Percentiles rank a stretch among this genome's conserved stretches.
These are phyloP conservation scores for Globisporangium paroecandrum DNA, from an alignment of 352 stramenopile genomes.

Conservation along the genomic window DNA sequence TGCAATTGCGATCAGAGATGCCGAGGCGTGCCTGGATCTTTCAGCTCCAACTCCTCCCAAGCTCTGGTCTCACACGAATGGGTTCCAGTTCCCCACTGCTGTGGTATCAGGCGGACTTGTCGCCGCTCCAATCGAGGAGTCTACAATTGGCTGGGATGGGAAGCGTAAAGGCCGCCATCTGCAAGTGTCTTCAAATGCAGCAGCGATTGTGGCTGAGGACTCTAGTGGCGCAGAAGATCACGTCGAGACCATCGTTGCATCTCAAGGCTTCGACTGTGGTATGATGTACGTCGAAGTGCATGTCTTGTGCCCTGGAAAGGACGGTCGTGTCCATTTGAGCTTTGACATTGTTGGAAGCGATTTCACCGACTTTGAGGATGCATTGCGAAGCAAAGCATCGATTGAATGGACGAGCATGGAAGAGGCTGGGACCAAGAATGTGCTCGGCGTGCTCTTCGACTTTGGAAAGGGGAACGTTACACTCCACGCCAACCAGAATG, in stretches of 20 bases:
- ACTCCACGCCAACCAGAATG: slow-evolving; percentile 42
- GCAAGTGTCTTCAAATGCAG: slow-evolving; percentile 45
- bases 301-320: slow-evolving; percentile 44
- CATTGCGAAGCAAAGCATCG: slow-evolving; percentile 27
- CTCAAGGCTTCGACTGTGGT: slow-evolving; percentile 45
- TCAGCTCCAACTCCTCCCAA: slow-evolving; percentile 50
- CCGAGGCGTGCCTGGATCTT: slow-evolving; percentile 70
- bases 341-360: slow-evolving; percentile 55
- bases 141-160: slow-evolving; percentile 56
- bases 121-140: slow-evolving; percentile 52
- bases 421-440: slow-evolving; percentile 28
- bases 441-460: slow-evolving; percentile 79
- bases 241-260: slow-evolving; percentile 58
- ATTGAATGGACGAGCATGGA: slow-evolving; percentile 39
- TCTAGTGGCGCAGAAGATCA: slow-evolving; percentile 36
- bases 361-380: slow-evolving; percentile 23
- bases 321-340: slow-evolving; percentile 38
- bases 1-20: slow-evolving; percentile 51
- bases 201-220: slow-evolving; percentile 54
- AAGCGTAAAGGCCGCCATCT: slow-evolving; percentile 55
- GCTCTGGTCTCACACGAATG: slow-evolving; percentile 45
- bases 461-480: slow-evolving; percentile 59
- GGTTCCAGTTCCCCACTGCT: slow-evolving; percentile 52
- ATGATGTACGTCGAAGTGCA: slow-evolving; percentile 61
- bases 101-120: slow-evolving; percentile 69